phyloP scores from a whole-genome alignment of 2,329 filamentous ascomycete genomes.

The Calonectria pseudoreteaudii region DNA sequence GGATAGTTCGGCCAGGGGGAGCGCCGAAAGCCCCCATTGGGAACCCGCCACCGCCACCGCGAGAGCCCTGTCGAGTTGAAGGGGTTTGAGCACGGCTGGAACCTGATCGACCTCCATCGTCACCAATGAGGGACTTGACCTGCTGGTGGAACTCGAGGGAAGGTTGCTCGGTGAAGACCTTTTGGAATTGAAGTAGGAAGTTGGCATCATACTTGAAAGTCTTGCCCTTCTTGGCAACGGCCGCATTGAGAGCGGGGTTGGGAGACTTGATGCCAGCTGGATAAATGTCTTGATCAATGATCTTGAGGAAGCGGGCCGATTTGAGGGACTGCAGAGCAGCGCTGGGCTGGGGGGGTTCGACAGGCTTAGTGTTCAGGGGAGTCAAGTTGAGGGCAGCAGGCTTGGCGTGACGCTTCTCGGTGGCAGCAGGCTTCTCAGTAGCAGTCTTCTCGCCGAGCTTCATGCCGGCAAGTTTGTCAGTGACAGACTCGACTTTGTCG shows the following conservation, averaged over 20 bases:
- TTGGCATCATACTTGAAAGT: conserved; percentile 95
- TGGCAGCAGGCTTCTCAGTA: conserved; percentile 60
- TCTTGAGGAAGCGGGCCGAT: conserved; percentile 87
- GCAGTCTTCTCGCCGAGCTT: conserved; percentile 61
- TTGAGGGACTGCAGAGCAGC: conserved; percentile 94
- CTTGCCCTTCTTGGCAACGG: conserved; percentile 81
- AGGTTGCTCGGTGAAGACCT: conserved; percentile 96
- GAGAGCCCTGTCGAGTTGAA: conserved; percentile 62
- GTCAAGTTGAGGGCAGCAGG: conserved; percentile 90
- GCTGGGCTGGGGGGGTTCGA: conserved; percentile 93
- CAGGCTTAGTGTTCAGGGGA: conserved; percentile 81
- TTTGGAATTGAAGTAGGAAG: conserved; percentile 96
- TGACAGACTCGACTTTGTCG: conserved; percentile 53
- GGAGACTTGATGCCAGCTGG: conserved; percentile 87
- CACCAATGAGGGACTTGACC: conserved; percentile 88
- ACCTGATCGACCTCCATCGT: conserved; percentile 74
- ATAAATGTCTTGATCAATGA: conserved; percentile 84
- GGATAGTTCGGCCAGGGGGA: conserved; percentile 67
- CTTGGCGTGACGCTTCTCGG: conserved; percentile 76
- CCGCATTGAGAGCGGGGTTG: conserved; percentile 89
- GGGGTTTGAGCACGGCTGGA: conserved; percentile 66
- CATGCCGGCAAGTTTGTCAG: conserved; percentile 64
- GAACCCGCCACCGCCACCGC: conserved; percentile 60
- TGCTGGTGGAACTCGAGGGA: conserved; percentile 93
- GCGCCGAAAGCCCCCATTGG: conserved; percentile 79